A percentile compares a stretch with the other conserved stretches of the same genome.
phyloP scores from a whole-genome alignment of 2,329 filamentous ascomycete genomes.

The Zymoseptoria passerinii region DNA sequence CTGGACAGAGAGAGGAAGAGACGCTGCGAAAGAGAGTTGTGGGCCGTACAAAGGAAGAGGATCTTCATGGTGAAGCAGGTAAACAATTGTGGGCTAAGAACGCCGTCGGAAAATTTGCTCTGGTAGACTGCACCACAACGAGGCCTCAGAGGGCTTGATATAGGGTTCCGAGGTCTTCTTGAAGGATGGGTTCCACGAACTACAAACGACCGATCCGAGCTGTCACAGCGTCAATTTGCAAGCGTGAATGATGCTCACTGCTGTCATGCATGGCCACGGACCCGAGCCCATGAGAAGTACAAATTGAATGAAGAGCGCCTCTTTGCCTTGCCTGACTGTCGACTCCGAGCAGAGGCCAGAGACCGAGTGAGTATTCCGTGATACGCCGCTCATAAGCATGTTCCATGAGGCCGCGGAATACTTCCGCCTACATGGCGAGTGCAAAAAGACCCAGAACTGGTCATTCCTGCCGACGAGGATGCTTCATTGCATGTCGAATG shows the following conservation, averaged over 20 bases:
- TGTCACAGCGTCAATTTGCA: background rate
- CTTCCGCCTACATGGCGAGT: background rate
- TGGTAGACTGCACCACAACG: background rate
- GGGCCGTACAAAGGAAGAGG: slow-evolving; percentile 40
- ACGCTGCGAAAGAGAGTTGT: slow-evolving; percentile 38
- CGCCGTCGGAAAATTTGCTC: background rate
- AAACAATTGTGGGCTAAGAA: background rate
- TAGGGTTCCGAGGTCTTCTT: background rate
- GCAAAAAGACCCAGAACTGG: background rate
- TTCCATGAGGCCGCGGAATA: background rate
- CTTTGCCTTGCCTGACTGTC: background rate
- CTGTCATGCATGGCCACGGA: background rate
- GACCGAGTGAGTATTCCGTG: no score
- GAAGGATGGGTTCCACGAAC: background rate
- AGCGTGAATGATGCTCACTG: background rate
- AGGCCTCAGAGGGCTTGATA: background rate
- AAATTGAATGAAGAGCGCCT: background rate
- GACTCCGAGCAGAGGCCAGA: background rate
- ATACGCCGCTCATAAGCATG: background rate
- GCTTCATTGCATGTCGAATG: background rate
- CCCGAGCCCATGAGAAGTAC: background rate
- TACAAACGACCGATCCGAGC: background rate
- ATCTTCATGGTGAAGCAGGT: slow-evolving; percentile 29
- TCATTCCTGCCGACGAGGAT: background rate
- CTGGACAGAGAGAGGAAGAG: slow-evolving; percentile 32